Percentiles rank a stretch among this genome's conserved stretches.
Evolutionary conservation across 2,329 filamentous ascomycete genomes (phyloP).

Genomic region (Venturia nashicola): DNA sequence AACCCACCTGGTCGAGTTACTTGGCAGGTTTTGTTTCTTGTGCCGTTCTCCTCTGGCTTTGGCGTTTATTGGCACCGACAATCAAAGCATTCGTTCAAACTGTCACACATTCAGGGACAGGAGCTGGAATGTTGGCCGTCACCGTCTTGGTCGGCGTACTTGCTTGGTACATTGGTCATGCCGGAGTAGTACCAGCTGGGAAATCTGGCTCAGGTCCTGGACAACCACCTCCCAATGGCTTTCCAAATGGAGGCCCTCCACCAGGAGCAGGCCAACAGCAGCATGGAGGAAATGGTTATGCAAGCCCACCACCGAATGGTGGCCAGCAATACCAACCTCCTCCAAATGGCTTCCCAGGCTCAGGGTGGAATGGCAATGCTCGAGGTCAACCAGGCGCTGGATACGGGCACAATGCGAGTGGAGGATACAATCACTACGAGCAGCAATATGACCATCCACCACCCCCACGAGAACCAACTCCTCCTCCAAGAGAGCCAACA

Average conservation of each 20-base stretch:
- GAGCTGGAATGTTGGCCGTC: constrained; percentile 56
- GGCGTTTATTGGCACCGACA: constrained; percentile 59
- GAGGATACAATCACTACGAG: constrained; percentile 2
- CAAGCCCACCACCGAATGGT: background rate
- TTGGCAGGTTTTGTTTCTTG: constrained; percentile 66
- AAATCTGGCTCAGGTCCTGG: background rate
- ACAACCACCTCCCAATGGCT: constrained; percentile 6
- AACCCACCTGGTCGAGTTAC: constrained; percentile 81
- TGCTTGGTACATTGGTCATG: constrained; percentile 65
- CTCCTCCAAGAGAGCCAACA: background rate
- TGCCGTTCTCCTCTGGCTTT: constrained; percentile 52
- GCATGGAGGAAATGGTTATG: background rate
- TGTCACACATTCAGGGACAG: constrained; percentile 40
- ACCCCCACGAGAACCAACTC: background rate
- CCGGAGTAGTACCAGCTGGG: constrained; percentile 15
- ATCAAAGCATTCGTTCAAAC: constrained; percentile 24
- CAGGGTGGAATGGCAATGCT: background rate
- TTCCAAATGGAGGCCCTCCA: constrained; percentile 4
- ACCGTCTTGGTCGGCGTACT: constrained; percentile 61
- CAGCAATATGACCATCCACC: constrained; percentile 2
- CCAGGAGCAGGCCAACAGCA: background rate
- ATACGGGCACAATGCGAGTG: background rate
- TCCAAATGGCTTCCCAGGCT: background rate
- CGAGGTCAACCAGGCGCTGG: background rate
- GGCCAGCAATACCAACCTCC: background rate